Percentiles rank a stretch among this genome's conserved stretches.
Evolutionary conservation across 2,329 filamentous ascomycete genomes (phyloP).

Genomic region (Fusarium marasasianum): DNA sequence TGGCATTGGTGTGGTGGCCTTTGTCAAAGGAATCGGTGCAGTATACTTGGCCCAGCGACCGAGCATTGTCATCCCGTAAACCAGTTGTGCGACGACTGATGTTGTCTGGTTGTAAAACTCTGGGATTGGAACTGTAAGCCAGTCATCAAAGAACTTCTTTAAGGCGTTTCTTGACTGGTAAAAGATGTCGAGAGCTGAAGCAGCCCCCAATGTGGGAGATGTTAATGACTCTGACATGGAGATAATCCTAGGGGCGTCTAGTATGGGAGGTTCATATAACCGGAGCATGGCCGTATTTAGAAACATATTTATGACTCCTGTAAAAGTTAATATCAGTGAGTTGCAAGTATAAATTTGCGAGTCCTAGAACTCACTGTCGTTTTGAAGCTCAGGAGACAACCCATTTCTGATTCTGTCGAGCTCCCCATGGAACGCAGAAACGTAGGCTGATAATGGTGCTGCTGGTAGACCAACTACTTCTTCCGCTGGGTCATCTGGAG

Average conservation of each 20-base stretch:
- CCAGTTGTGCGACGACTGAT: constrained; percentile 55
- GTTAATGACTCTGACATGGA: constrained; percentile 56
- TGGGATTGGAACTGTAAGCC: constrained; percentile 54
- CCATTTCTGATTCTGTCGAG: constrained; percentile 53
- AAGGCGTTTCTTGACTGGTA: constrained; percentile 60
- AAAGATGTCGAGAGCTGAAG: constrained; percentile 59
- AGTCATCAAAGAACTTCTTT: constrained; percentile 59
- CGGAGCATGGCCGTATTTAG: constrained; percentile 54
- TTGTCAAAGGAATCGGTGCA: constrained; percentile 47
- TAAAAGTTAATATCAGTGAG: background rate
- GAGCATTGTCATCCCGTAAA: constrained; percentile 61
- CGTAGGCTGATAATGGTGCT: constrained; percentile 56
- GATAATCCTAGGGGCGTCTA: constrained; percentile 53
- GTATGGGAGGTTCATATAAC: constrained; percentile 58
- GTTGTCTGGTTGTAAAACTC: constrained; percentile 59
- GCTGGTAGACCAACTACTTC: constrained; percentile 48
- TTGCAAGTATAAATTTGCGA: rapidly evolving
- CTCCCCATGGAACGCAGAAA: constrained; percentile 57
- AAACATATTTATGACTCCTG: constrained; percentile 53
- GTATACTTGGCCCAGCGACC: constrained; percentile 61
- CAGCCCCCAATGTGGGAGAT: constrained; percentile 47
- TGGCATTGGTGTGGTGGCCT: constrained; percentile 39
- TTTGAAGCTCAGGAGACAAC: constrained; percentile 48
- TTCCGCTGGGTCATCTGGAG: constrained; percentile 48
- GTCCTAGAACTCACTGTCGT: constrained; percentile 48